These are phyloP conservation scores for Lecanicillium sp. DNA, from an alignment of 2,329 filamentous ascomycete genomes.

Conservation along the genomic window DNA sequence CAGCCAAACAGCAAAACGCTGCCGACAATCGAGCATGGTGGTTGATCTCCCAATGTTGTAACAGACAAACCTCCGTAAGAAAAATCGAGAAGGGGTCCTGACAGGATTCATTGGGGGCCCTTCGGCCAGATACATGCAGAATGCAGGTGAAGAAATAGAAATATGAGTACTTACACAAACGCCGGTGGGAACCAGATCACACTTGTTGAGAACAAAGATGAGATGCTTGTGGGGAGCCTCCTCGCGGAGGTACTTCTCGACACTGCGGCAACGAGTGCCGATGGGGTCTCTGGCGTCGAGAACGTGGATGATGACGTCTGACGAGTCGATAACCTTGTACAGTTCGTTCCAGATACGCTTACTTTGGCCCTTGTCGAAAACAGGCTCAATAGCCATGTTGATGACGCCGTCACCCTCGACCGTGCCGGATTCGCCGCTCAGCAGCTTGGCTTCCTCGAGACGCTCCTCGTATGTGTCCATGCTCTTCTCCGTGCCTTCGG, in stretches of 20 bases:
- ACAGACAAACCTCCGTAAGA: conserved; percentile 83
- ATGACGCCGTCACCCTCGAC: conserved; percentile 44
- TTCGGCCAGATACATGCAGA: conserved; percentile 22
- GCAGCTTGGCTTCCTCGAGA: conserved; percentile 67
- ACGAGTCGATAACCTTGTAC: conserved; percentile 91
- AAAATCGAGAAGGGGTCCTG: conserved; percentile 72
- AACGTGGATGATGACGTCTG: conserved; percentile 93
- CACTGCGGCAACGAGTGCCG: conserved; percentile 73
- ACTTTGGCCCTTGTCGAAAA: conserved; percentile 91
- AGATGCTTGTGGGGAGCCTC: conserved; percentile 96
- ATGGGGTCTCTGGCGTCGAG: conserved; percentile 84
- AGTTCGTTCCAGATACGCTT: conserved; percentile 97
- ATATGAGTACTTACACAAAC: conserved; percentile 75
- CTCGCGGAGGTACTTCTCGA: conserved; percentile 84
- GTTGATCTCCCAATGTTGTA: conserved; percentile 98
- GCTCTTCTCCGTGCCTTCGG: conserved; percentile 70
- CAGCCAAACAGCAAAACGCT: conserved; percentile 47
- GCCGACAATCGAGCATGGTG: conserved; percentile 37
- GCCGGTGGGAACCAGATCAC: conserved; percentile 81
- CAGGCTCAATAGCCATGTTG: conserved; percentile 68
- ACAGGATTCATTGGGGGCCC: conserved; percentile 61
- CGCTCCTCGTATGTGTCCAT: conserved; percentile 77
- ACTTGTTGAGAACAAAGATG: conserved; percentile 39
- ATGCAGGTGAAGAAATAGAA: conserved; percentile 13
- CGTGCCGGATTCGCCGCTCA: conserved; percentile 62